Base-by-base conservation (phyloP, 108 stramenopile species). In the Cafeteria roenbergensis region DNA sequence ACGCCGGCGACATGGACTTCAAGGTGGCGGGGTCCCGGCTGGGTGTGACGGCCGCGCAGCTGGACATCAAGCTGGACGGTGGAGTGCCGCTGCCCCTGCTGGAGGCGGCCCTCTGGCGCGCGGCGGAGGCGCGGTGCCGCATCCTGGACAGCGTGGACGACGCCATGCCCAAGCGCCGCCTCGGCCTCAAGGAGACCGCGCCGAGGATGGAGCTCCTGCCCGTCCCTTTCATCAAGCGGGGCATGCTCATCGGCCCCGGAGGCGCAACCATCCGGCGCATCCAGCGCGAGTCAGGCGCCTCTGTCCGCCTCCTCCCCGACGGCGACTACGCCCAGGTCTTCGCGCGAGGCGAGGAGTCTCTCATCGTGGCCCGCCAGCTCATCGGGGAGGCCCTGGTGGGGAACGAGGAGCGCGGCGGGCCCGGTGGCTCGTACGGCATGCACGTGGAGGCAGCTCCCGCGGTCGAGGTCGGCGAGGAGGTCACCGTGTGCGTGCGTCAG, bases 1-100 rank as follows among this genome's bases (percentile, higher is more conserved):
- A 85, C 61, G 84, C 75, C 69, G 92, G 92, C 21, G 78, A 78
- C 57, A 94, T 94, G 88, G 93, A 94, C 75, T 91, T 89, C 75
- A 94, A 94, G 76, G 75, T 91, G 30, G 89, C 87, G 27, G 92
- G 92, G 20, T 88, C 92, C 17, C 30, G 21, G 2, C 36, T 56
- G 51, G 84, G 86, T 28, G 72, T 94, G 53, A 94, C 92, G 20
- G 89, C 88, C 36, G 75, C 89, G 35, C 92, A 93, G 66, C 50
- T 73, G 1, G 67, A 73, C 71, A 57, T 72, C 37, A 84, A 85
- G 60, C 64, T 64, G 8, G 72, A 78, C 21, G 67, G 51, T 0
- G n/a, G n/a, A n/a, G 36, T 88, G 1, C 68, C 80, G 25, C 38
- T 82, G 1, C 34, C 64, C 0, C 57, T 87, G 22, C 65, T 92